These are phyloP conservation scores for Ogataea methylovora DNA, from an alignment of 805 yeast genomes.

Conservation along the genomic window DNA sequence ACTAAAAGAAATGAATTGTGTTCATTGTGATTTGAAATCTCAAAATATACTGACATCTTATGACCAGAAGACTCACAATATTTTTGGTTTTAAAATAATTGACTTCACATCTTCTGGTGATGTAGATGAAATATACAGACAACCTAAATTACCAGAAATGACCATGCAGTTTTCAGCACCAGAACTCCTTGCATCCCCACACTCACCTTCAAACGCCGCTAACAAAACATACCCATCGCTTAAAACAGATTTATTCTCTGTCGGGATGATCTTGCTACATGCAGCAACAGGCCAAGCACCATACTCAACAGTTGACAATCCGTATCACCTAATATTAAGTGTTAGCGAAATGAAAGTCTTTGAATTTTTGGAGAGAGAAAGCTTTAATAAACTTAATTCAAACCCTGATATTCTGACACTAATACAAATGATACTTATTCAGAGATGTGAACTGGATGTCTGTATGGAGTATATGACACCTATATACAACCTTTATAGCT, in stretches of 20 bases:
- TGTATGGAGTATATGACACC: slow-evolving; percentile 3
- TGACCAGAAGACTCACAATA: slow-evolving; percentile 29
- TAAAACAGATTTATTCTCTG: slow-evolving; percentile 36
- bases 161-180: slow-evolving; percentile 42
- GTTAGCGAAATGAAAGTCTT: slow-evolving; percentile 25
- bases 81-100: slow-evolving; percentile 28
- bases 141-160: slow-evolving; percentile 19
- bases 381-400: slow-evolving; percentile 13
- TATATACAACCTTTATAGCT: no score
- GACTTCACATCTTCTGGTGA: slow-evolving; percentile 38
- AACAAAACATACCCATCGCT: slow-evolving; percentile 7
- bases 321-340: slow-evolving; percentile 23
- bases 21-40: slow-evolving; percentile 44
- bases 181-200: slow-evolving; percentile 26
- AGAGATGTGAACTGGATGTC: slow-evolving; percentile 20
- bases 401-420: slow-evolving; percentile 13
- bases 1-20: slow-evolving; percentile 20
- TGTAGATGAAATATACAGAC: slow-evolving; percentile 8
- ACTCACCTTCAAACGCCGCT: slow-evolving; percentile 15
- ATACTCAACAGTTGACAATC: slow-evolving; percentile 23
- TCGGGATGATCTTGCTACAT: slow-evolving; percentile 36
- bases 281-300: slow-evolving; percentile 42
- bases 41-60: slow-evolving; percentile 31
- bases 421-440: slow-evolving; percentile 21
- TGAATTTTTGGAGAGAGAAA: slow-evolving; percentile 22